These are phyloP conservation scores for Centaurea solstitialis DNA, from an alignment of 129 eudicot genomes.

Conservation along the genomic window DNA sequence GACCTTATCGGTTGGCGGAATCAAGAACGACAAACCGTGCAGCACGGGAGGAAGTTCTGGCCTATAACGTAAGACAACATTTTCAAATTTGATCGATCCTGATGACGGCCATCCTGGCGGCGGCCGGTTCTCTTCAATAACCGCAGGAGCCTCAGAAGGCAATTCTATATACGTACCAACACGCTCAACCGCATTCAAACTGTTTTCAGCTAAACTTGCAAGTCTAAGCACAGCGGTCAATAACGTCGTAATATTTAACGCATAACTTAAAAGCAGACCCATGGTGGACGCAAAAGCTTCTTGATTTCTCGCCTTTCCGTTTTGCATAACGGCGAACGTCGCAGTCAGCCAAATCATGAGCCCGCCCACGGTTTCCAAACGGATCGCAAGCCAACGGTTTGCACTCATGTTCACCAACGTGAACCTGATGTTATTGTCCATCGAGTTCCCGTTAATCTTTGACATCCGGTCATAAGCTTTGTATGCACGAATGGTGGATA, in stretches of 20 bases:
- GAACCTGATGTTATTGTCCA: constrained; percentile 91
- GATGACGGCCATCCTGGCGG: constrained; percentile 95
- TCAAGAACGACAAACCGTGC: constrained; percentile 67
- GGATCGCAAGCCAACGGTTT: constrained; percentile 94
- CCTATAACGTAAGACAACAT: constrained; percentile 80
- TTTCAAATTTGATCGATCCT: constrained; percentile 78
- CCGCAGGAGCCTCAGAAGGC: constrained; percentile 82
- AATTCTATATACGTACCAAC: constrained; percentile 88
- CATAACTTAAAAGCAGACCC: constrained; percentile 94
- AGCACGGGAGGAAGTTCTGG: constrained; percentile 95
- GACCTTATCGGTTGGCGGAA: constrained; percentile 73
- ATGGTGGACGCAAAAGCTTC: constrained; percentile 92
- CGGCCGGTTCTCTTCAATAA: constrained; percentile 72
- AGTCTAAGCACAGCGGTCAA: constrained; percentile 72
- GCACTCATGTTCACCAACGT: constrained; percentile 84
- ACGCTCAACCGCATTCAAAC: constrained; percentile 91
- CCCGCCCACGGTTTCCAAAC: constrained; percentile 91
- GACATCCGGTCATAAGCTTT: constrained; percentile 92
- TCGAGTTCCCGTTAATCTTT: constrained; percentile 73
- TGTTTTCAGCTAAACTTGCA: constrained; percentile 93
- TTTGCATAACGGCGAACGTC: constrained; percentile 94
- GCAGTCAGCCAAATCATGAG: constrained; percentile 97
- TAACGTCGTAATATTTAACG: constrained; percentile 75
- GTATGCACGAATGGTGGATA: constrained; percentile 92
- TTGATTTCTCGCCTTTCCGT: constrained; percentile 79